Evolutionary conservation across 2,329 filamentous ascomycete genomes (phyloP).

Genomic region (Arthroderma sp.): DNA sequence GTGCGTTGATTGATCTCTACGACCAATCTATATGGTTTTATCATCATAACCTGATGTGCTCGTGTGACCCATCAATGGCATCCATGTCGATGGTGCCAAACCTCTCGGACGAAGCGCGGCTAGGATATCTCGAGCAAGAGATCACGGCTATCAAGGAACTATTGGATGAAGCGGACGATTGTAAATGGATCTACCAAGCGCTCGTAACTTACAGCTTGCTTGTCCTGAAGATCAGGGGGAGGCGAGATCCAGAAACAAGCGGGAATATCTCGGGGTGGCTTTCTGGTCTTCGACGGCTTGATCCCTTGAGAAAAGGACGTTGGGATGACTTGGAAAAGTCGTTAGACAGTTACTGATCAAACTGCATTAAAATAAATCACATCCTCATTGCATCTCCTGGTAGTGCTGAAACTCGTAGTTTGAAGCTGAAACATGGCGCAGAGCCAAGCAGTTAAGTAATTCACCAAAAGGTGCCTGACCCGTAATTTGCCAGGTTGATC

Average conservation of each 20-base stretch:
- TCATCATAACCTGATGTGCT: conserved; percentile 72
- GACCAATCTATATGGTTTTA: conserved; percentile 98
- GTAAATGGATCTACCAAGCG: conserved; percentile 83
- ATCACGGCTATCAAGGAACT: conserved; percentile 60
- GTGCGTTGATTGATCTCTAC: conserved; percentile 76
- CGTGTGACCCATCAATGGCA: conserved; percentile 38
- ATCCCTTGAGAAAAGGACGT: conserved; percentile 59
- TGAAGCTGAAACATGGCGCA: too few relatives aligned
- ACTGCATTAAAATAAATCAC: too few relatives aligned
- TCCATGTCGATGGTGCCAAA: conserved; percentile 50
- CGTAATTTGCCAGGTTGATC: too few relatives aligned
- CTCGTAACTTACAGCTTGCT: conserved; percentile 61
- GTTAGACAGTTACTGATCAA: conserved; percentile 12
- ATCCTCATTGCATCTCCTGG: too few relatives aligned
- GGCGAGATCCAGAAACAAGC: conserved; percentile 30
- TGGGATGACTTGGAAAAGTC: conserved; percentile 57
- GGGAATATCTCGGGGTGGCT: conserved; percentile 47
- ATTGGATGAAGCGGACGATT: conserved; percentile 52
- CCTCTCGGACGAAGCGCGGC: conserved; percentile 48
- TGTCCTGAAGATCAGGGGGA: conserved; percentile 37
- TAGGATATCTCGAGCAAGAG: conserved; percentile 54
- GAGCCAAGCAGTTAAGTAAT: too few relatives aligned
- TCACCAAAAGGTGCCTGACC: too few relatives aligned
- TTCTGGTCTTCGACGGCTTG: conserved; percentile 51
- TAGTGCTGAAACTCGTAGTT: too few relatives aligned